A percentile compares a stretch with the other conserved stretches of the same genome.
Evolutionary conservation across 257 asterid species (phyloP).

Genomic region (Leonotis leonurus): DNA sequence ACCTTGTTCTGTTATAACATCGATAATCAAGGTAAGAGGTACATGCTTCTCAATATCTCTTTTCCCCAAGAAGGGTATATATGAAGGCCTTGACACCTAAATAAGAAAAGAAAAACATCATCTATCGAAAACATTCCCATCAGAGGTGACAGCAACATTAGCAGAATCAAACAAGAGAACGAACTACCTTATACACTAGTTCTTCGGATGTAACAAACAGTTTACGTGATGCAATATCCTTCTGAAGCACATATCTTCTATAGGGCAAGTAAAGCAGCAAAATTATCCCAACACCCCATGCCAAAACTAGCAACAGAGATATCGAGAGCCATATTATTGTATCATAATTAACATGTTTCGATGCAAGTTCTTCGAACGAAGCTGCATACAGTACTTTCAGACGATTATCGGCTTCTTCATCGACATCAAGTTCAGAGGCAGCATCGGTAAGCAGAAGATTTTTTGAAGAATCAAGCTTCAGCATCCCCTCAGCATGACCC

Average conservation of each 20-base stretch:
- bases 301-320: conserved; percentile 60
- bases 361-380: conserved; percentile 54
- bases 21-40: conserved; percentile 53
- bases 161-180: conserved; percentile 1
- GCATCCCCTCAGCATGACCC: conserved; percentile 45
- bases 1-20: conserved; percentile 69
- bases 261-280: conserved; percentile 63
- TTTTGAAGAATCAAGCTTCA: conserved; percentile 27
- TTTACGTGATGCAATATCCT: conserved; percentile 56
- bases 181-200: conserved; percentile 52
- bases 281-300: conserved; percentile 70
- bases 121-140: no score
- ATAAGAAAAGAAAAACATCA: conserved; percentile 3
- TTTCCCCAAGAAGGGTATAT: conserved; percentile 53
- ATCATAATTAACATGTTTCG: conserved; percentile 45
- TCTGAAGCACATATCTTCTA: conserved; percentile 59
- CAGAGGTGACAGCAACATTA: background rate
- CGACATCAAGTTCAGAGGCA: conserved; percentile 40
- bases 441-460: conserved; percentile 44
- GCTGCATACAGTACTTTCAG: conserved; percentile 37
- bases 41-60: conserved; percentile 48
- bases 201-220: conserved; percentile 48
- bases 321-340: conserved; percentile 59
- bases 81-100: conserved; percentile 71
- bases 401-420: conserved; percentile 36